These are phyloP conservation scores for Neurospora hispaniola DNA, from an alignment of 495 filamentous ascomycete genomes.

Conservation along the genomic window DNA sequence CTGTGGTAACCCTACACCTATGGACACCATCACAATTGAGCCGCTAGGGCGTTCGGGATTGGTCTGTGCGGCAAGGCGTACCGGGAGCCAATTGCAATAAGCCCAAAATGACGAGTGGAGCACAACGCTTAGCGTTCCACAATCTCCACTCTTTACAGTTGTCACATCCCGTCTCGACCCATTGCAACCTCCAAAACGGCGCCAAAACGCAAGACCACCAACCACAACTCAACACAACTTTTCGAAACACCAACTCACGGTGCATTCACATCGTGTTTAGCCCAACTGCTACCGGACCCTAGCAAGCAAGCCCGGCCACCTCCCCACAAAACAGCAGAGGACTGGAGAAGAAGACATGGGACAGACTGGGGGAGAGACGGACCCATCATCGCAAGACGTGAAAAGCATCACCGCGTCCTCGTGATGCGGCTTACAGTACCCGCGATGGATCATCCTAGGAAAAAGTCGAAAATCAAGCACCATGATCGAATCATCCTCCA, in stretches of 20 bases:
- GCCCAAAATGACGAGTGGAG: not conserved
- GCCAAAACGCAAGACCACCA: not conserved
- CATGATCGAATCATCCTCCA: slow-evolving; percentile 69
- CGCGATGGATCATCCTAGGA: slow-evolving; percentile 10
- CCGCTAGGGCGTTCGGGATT: not conserved
- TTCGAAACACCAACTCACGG: not conserved
- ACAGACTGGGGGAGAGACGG: not conserved
- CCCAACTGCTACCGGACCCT: not conserved
- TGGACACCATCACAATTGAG: not conserved
- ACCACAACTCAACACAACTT: not conserved
- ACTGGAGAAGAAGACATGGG: not conserved
- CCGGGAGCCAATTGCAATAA: not conserved
- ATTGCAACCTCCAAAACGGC: not conserved
- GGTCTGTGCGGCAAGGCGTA: not conserved
- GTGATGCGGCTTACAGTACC: not conserved
- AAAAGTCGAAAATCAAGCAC: slow-evolving; percentile 36
- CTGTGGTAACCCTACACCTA: not conserved
- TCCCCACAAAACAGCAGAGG: not conserved
- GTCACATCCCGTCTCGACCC: not conserved
- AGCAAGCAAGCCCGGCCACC: not conserved
- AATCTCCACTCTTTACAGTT: not conserved
- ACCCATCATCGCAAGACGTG: not conserved
- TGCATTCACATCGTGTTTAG: not conserved
- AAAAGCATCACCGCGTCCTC: not conserved
- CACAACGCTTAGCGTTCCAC: not conserved